These are phyloP conservation scores for Coelastrella sp. DNA, from an alignment of 139 green algal species.

Conservation along the genomic window DNA sequence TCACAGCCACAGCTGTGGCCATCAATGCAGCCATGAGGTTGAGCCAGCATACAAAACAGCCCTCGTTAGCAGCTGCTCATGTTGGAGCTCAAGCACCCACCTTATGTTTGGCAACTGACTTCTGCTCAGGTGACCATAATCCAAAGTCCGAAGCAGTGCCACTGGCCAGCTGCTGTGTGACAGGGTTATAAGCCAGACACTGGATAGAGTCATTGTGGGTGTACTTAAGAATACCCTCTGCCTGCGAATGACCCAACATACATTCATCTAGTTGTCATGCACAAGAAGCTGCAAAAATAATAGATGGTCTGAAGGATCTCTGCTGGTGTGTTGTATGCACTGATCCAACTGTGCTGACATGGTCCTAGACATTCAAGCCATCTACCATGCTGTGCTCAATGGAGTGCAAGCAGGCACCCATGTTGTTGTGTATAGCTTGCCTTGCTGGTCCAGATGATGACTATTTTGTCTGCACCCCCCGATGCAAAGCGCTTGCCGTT, in stretches of 20 bases:
- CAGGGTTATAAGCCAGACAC: slow-evolving; percentile 84
- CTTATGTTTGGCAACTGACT: slow-evolving; percentile 89
- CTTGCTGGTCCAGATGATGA: slow-evolving; percentile 93
- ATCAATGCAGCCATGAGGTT: no score
- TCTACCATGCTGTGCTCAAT: no score
- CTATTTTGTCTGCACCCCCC: slow-evolving; percentile 85
- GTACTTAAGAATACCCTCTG: slow-evolving; percentile 88
- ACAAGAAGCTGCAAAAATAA: background rate
- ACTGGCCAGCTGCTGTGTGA: slow-evolving; percentile 86
- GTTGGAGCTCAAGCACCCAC: slow-evolving; percentile 44
- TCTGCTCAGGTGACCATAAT: slow-evolving; percentile 88
- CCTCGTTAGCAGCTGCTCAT: background rate
- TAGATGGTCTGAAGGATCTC: background rate
- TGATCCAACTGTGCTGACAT: no score
- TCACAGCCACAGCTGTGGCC: no score
- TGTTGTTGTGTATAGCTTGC: slow-evolving; percentile 27
- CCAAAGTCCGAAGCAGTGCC: slow-evolving; percentile 81
- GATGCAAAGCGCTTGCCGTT: slow-evolving; percentile 90
- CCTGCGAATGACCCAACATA: slow-evolving; percentile 48
- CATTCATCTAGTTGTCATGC: no score
- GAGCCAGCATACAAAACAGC: no score
- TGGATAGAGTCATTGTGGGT: slow-evolving; percentile 86
- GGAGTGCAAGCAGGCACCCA: no score
- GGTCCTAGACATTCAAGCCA: no score
- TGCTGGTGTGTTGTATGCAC: background rate